phyloP scores from a whole-genome alignment of 2,329 filamentous ascomycete species.

The Aspergillus sojae region DNA sequence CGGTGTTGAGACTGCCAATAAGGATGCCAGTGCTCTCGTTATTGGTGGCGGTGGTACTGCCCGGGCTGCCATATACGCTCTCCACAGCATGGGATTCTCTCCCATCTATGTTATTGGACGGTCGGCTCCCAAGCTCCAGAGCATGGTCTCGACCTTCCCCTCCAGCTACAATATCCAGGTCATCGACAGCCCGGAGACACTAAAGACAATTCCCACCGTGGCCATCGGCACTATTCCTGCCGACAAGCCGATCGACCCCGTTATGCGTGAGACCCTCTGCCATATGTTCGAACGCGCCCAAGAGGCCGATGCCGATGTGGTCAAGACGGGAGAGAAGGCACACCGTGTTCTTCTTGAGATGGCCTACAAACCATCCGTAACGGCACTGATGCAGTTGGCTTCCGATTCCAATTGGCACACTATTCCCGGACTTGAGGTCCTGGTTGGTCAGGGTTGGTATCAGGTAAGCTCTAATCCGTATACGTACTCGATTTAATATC shows the following conservation, averaged over 20 bases:
- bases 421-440: conserved; percentile 83
- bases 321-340: conserved; percentile 39
- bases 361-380: conserved; percentile 89
- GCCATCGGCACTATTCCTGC: conserved; percentile 91
- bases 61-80: conserved; percentile 84
- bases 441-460: conserved; percentile 81
- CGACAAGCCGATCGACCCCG: conserved; percentile 76
- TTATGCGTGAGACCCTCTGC: conserved; percentile 67
- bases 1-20: conserved; percentile 56
- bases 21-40: conserved; percentile 67
- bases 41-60: conserved; percentile 91
- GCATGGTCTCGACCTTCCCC: conserved; percentile 73
- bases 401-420: conserved; percentile 76
- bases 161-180: conserved; percentile 68
- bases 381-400: conserved; percentile 82
- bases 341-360: conserved; percentile 79
- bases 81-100: conserved; percentile 79
- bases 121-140: conserved; percentile 66
- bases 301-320: conserved; percentile 48
- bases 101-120: conserved; percentile 88
- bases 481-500: neutral
- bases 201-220: conserved; percentile 64
- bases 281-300: conserved; percentile 53
- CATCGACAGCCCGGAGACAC: conserved; percentile 58
- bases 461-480: conserved; percentile 61